phyloP scores from a whole-genome alignment of 371 early-diverging fungal species.

The Nematocida ausubeli region DNA sequence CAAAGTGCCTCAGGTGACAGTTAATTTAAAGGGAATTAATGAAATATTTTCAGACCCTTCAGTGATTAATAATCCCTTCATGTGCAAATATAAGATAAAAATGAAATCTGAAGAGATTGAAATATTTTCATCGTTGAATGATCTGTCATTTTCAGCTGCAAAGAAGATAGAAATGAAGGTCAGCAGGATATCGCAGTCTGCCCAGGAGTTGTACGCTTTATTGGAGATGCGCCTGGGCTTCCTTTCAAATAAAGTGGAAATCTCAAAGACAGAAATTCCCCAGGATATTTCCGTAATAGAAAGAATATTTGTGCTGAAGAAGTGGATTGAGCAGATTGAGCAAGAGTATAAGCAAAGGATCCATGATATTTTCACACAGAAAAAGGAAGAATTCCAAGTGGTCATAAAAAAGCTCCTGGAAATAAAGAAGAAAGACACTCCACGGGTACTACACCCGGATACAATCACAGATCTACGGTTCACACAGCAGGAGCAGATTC shows the following conservation, averaged over 20 bases:
- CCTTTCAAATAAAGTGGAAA: constrained; percentile 13
- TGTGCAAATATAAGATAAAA: not conserved
- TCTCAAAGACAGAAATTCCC: not conserved
- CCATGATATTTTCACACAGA: constrained; percentile 52
- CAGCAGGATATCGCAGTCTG: not conserved
- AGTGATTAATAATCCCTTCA: not conserved
- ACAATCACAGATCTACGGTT: not conserved
- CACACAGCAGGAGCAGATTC: constrained; percentile 19
- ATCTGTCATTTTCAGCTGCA: not conserved
- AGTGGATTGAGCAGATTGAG: constrained; percentile 31
- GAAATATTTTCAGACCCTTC: not conserved
- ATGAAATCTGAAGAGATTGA: not conserved
- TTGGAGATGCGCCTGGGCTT: not conserved
- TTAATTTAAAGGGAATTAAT: not conserved
- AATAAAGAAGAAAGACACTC: constrained; percentile 38
- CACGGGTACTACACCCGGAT: constrained; percentile 17
- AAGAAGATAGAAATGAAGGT: not conserved
- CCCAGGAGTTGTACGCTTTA: not conserved
- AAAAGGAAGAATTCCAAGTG: not conserved
- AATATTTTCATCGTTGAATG: not conserved
- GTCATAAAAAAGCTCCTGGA: not conserved
- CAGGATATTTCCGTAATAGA: constrained; percentile 6
- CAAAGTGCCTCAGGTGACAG: too few species aligned
- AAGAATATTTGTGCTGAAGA: constrained; percentile 12
- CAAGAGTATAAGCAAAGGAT: constrained; percentile 41